Conservation (phyloP, 129 eudicot genomes). For the Flaveria bidentis region DNA sequence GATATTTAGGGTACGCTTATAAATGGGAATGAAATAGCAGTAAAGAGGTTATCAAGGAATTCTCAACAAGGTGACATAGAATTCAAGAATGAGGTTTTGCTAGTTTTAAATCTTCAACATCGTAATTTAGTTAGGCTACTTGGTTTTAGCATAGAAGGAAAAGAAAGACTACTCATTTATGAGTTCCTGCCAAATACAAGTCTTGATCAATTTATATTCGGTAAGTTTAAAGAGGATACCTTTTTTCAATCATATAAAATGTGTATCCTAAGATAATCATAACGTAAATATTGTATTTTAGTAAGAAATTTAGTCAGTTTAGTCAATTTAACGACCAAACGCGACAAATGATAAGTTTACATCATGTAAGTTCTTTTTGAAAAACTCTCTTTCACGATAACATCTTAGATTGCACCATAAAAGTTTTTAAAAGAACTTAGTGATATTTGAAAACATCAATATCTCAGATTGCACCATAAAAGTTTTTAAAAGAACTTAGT, state of each 20-base stretch:
- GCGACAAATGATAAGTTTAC: not conserved
- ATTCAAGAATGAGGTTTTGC: constrained; percentile 13
- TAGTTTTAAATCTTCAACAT: constrained; percentile 16
- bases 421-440: not conserved
- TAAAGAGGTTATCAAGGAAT: not conserved
- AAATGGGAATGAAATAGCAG: not conserved
- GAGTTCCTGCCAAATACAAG: constrained; percentile 14
- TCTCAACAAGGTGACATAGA: constrained; percentile 1
- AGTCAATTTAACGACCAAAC: not conserved
- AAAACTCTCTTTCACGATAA: not conserved
- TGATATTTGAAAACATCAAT: not conserved
- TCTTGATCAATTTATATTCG: not conserved
- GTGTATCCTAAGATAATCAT: not conserved
- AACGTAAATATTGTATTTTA: not conserved
- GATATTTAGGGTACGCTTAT: constrained; percentile 1
- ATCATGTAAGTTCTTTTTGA: not conserved
- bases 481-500: not conserved
- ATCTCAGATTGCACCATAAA: not conserved
- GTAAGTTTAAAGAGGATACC: not conserved
- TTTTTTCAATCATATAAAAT: not conserved
- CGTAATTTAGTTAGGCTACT: constrained; percentile 13
- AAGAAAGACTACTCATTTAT: constrained; percentile 6
- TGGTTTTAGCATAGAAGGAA: constrained; percentile 6
- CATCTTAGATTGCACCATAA: not conserved
- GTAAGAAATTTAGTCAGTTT: not conserved